Evolutionary conservation across 2,329 filamentous ascomycete species (phyloP).

Genomic region (Aspergillus pseudoglaucus): DNA sequence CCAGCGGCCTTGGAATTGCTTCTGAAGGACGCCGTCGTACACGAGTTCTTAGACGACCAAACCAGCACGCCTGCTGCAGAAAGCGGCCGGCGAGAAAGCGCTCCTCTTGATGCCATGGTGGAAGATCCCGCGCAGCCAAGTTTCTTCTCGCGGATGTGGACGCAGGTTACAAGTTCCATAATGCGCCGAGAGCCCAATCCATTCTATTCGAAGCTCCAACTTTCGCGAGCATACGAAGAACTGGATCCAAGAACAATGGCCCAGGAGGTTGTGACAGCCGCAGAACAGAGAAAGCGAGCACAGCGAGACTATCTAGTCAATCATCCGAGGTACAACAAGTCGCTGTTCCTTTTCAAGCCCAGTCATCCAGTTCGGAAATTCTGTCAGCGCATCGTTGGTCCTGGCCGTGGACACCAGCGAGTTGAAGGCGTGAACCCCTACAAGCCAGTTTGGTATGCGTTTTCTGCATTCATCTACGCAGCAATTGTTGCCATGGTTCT

Average conservation of each 20-base stretch:
- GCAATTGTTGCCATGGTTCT: slow-evolving; percentile 97
- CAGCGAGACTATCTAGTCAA: slow-evolving; percentile 84
- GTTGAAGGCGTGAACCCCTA: slow-evolving; percentile 87
- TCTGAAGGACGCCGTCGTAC: slow-evolving; percentile 89
- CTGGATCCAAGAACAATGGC: slow-evolving; percentile 84
- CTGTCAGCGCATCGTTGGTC: slow-evolving; percentile 86
- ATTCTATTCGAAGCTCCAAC: slow-evolving; percentile 79
- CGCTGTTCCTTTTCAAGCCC: slow-evolving; percentile 78
- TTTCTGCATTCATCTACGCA: slow-evolving; percentile 89
- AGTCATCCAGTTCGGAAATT: slow-evolving; percentile 69
- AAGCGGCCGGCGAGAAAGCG: slow-evolving; percentile 24
- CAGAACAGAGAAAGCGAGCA: slow-evolving; percentile 73
- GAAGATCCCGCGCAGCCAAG: slow-evolving; percentile 51
- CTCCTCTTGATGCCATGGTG: slow-evolving; percentile 19
- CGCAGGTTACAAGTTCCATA: slow-evolving; percentile 50
- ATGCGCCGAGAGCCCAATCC: slow-evolving; percentile 77
- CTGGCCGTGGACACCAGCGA: slow-evolving; percentile 76
- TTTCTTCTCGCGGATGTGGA: slow-evolving; percentile 56
- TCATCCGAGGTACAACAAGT: slow-evolving; percentile 87
- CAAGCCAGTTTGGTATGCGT: slow-evolving; percentile 82
- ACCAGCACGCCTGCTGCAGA: slow-evolving; percentile 33
- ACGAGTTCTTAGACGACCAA: slow-evolving; percentile 79
- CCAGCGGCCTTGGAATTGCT: slow-evolving; percentile 93
- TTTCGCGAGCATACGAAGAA: slow-evolving; percentile 64
- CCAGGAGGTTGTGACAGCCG: slow-evolving; percentile 77